These are phyloP conservation scores for Russula sp. DNA, from an alignment of 768 basidiomycete species.

Conservation along the genomic window DNA sequence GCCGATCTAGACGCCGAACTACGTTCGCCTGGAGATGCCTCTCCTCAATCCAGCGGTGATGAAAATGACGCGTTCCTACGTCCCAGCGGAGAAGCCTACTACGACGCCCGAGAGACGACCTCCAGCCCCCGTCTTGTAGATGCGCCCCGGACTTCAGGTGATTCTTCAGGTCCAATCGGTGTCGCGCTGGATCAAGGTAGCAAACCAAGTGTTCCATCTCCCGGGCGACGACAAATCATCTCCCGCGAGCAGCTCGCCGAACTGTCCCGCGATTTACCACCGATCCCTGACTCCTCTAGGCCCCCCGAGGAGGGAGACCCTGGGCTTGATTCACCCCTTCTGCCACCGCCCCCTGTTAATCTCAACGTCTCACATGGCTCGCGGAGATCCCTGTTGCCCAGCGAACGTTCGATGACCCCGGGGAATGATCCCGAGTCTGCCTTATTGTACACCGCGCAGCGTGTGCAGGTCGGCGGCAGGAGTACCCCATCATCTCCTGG, in stretches of 20 bases:
- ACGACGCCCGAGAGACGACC: not conserved
- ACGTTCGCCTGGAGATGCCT: conserved; percentile 50
- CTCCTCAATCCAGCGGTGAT: conserved; percentile 62
- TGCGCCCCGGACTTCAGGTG: conserved; percentile 1
- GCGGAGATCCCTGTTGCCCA: conserved; percentile 22
- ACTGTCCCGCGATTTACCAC: not conserved
- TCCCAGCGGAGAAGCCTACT: conserved; percentile 23
- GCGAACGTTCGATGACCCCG: conserved; percentile 28
- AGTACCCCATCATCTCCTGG: conserved; percentile 23
- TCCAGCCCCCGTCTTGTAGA: conserved; percentile 15
- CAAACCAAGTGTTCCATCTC: not conserved
- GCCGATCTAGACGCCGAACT: conserved; percentile 19
- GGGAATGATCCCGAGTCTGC: conserved; percentile 31
- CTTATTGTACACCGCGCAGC: conserved; percentile 44
- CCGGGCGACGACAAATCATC: conserved; percentile 7
- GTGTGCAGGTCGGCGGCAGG: conserved; percentile 30
- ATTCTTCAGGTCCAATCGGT: conserved; percentile 9
- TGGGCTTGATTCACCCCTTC: conserved; percentile 14
- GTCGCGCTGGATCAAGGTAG: conserved; percentile 2
- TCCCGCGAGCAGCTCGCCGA: conserved; percentile 14
- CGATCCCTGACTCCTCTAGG: not conserved
- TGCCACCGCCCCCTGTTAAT: conserved; percentile 13
- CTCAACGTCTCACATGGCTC: conserved; percentile 5
- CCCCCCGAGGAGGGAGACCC: conserved; percentile 9
- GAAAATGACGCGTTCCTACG: conserved; percentile 60